Conservation (phyloP, 768 basidiomycete genomes). For the Suillus subalutaceus region DNA sequence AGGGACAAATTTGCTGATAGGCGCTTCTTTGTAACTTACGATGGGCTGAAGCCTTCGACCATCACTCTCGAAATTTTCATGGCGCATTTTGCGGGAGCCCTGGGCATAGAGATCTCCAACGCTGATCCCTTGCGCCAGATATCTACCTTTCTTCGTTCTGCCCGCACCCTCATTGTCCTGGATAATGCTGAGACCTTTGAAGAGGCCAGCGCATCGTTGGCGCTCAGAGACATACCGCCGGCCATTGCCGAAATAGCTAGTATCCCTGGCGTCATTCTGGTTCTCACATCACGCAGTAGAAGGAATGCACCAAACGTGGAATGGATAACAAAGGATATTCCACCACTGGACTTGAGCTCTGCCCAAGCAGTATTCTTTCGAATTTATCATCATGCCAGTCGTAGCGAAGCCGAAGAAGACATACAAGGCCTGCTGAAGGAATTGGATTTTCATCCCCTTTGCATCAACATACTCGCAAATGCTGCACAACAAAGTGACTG, state of each 20-base stretch:
- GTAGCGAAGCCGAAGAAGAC: background rate
- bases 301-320: background rate
- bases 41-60: background rate
- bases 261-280: constrained; percentile 1
- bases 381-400: background rate
- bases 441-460: background rate
- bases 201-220: background rate
- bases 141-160: background rate
- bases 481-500: constrained; percentile 5
- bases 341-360: background rate
- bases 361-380: background rate
- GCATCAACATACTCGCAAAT: constrained; percentile 3
- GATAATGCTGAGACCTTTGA: constrained; percentile 5
- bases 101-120: background rate
- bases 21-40: constrained; percentile 3
- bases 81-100: background rate
- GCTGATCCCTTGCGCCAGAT: background rate
- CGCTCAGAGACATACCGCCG: background rate
- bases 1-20: background rate
- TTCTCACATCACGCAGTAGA: constrained; percentile 7
- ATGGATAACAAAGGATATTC: background rate
- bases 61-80: constrained; percentile 6
- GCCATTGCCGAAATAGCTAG: background rate
- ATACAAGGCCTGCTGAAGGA: constrained; percentile 1
- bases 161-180: background rate